Evolutionary conservation across 495 filamentous ascomycete species (phyloP).

Genomic region (Annulohypoxylon stygium): DNA sequence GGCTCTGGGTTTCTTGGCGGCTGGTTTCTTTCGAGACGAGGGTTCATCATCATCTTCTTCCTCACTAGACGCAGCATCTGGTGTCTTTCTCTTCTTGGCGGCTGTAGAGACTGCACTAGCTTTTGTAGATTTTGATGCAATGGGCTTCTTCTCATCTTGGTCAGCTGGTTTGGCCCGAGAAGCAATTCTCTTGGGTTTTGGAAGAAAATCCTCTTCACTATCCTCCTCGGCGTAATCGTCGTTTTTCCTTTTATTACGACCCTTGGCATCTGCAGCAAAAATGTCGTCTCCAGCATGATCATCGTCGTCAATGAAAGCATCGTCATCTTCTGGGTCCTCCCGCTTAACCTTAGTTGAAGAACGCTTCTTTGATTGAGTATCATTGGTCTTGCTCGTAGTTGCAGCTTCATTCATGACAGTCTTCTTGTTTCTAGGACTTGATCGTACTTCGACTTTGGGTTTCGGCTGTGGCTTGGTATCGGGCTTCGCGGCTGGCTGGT

Average conservation of each 20-base stretch:
- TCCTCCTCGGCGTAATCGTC: constrained; percentile 76
- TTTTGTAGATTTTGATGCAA: constrained; percentile 54
- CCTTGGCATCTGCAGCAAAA: constrained; percentile 73
- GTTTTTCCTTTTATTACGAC: constrained; percentile 70
- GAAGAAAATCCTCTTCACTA: constrained; percentile 67
- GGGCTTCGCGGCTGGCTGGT: constrained; percentile 52
- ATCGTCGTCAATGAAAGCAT: constrained; percentile 70
- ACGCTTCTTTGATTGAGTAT: constrained; percentile 51
- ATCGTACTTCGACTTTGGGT: constrained; percentile 52
- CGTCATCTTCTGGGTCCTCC: constrained; percentile 56
- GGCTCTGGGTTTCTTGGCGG: constrained; percentile 71
- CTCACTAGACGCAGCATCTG: constrained; percentile 58
- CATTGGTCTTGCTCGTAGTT: constrained; percentile 42
- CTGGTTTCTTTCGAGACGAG: constrained; percentile 65
- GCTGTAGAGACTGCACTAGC: constrained; percentile 55
- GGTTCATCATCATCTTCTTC: constrained; percentile 62
- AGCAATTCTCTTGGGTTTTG: constrained; percentile 63
- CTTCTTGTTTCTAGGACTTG: constrained; percentile 59
- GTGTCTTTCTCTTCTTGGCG: constrained; percentile 62
- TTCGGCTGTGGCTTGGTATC: constrained; percentile 49
- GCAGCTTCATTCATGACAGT: constrained; percentile 41
- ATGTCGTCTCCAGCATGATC: constrained; percentile 80
- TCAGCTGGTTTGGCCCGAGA: constrained; percentile 59
- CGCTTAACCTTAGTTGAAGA: constrained; percentile 49
- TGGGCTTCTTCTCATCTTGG: constrained; percentile 53